A percentile compares a stretch with the other conserved stretches of the same genome.
Evolutionary conservation across 306 rosid genomes (phyloP).

Genomic region (Morella rubra): DNA sequence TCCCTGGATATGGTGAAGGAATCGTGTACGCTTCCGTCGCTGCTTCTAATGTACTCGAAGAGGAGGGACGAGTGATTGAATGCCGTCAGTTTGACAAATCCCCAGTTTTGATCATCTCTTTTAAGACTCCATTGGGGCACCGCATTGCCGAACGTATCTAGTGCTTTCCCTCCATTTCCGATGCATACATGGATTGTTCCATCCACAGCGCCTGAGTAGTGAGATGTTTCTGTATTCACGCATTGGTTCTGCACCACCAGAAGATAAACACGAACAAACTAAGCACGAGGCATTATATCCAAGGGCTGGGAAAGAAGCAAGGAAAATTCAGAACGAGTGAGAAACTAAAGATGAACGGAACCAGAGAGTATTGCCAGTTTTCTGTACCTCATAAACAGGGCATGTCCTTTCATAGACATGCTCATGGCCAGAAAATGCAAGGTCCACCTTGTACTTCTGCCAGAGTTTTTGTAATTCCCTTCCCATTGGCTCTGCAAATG

Average conservation of each 20-base stretch:
- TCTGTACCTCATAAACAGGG: constrained; percentile 77
- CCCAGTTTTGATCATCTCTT: constrained; percentile 61
- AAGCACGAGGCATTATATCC: not conserved
- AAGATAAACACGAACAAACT: not conserved
- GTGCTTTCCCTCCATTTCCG: constrained; percentile 76
- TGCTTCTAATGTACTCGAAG: constrained; percentile 74
- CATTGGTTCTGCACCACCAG: constrained; percentile 59
- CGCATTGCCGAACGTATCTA: constrained; percentile 45
- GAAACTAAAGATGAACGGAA: no score
- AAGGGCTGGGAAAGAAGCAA: not conserved
- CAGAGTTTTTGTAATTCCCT: constrained; percentile 85
- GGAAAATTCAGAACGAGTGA: not conserved
- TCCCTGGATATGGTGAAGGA: constrained; percentile 71
- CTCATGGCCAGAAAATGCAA: constrained; percentile 83
- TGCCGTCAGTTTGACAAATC: constrained; percentile 79
- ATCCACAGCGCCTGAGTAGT: constrained; percentile 56
- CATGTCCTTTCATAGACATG: constrained; percentile 89
- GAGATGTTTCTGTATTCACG: constrained; percentile 50
- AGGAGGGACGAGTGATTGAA: constrained; percentile 71
- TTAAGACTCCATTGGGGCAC: constrained; percentile 67
- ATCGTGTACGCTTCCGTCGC: constrained; percentile 67
- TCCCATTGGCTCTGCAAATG: constrained; percentile 93
- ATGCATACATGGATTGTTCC: constrained; percentile 87
- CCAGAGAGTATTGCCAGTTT: constrained; percentile 4
- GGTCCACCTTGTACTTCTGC: constrained; percentile 86